These are phyloP conservation scores for Pichia sp. DNA, from an alignment of 1,139 yeast genomes.

Conservation along the genomic window DNA sequence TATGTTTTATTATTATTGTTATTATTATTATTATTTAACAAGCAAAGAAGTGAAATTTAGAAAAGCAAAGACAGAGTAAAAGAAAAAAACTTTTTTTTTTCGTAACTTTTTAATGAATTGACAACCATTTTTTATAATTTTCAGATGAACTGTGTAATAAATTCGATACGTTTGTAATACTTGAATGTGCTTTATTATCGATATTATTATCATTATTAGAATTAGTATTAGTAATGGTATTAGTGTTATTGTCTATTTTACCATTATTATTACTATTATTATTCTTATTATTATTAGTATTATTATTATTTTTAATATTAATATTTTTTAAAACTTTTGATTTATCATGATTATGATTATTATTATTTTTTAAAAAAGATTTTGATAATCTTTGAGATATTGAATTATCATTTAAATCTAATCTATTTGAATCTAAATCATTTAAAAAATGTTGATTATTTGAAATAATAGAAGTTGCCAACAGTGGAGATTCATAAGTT, in stretches of 20 bases:
- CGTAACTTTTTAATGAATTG: slow-evolving; percentile 20
- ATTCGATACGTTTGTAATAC: slow-evolving; percentile 24
- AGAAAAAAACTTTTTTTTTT: not conserved
- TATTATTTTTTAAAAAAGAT: not conserved
- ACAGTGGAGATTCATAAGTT: slow-evolving; percentile 29
- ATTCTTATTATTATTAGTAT: not conserved
- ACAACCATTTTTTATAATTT: slow-evolving; percentile 29
- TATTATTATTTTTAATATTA: not conserved
- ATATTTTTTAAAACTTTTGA: not conserved
- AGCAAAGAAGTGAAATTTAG: not conserved
- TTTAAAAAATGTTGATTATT: slow-evolving; percentile 8
- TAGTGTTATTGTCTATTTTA: not conserved
- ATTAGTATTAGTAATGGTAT: not conserved
- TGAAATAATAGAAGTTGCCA: slow-evolving; percentile 15
- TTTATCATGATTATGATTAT: not conserved
- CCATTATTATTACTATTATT: not conserved
- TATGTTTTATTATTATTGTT: too few species aligned
- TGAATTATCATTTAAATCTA: slow-evolving; percentile 21
- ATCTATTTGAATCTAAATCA: slow-evolving; percentile 28
- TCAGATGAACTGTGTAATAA: slow-evolving; percentile 27
- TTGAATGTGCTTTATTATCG: not conserved
- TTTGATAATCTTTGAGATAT: slow-evolving; percentile 9
- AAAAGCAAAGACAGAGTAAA: not conserved
- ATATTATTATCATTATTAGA: not conserved
- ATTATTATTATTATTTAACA: not conserved